Conservation (phyloP, 495 filamentous ascomycete genomes). For the Tuber magnatum region DNA sequence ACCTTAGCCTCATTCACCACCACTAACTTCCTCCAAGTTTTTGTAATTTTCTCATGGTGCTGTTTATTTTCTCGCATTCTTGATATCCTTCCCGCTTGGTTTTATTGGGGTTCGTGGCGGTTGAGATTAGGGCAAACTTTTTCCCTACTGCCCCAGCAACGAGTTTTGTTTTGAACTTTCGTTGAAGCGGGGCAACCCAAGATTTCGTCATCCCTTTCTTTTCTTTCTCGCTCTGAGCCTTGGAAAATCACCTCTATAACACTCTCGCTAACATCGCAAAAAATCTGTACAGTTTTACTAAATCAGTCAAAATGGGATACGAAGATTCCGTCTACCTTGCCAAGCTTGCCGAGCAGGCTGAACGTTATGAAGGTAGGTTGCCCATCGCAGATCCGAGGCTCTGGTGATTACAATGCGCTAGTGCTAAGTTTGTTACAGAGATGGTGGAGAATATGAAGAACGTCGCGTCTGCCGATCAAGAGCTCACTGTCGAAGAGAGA, state of each 20-base stretch:
- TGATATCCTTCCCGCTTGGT: conserved; percentile 12
- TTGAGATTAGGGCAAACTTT: conserved; percentile 13
- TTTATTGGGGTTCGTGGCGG: conserved; percentile 12
- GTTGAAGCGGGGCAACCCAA: conserved; percentile 15
- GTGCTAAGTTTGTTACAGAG: conserved; percentile 53
- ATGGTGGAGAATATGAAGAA: conserved; percentile 99
- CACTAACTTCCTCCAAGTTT: conserved; percentile 18
- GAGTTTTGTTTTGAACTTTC: background rate
- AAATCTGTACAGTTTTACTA: conserved; percentile 7
- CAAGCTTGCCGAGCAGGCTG: conserved; percentile 99
- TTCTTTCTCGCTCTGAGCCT: background rate
- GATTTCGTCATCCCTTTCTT: conserved; percentile 16
- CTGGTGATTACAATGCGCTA: conserved; percentile 7
- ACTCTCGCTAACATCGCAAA: conserved; percentile 13
- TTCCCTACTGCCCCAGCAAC: conserved; percentile 16
- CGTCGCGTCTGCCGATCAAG: conserved; percentile 91
- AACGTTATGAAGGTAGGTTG: conserved; percentile 95
- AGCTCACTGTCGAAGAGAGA: conserved; percentile 97
- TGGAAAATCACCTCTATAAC: background rate
- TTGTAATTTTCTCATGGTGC: background rate
- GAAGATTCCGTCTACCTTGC: conserved; percentile 99
- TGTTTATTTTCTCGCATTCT: conserved; percentile 18
- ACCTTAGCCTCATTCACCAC: conserved; percentile 14
- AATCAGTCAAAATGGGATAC: conserved; percentile 77
- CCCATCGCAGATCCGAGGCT: conserved; percentile 12